A percentile compares a stretch with the other conserved stretches of the same genome.
Conservation (phyloP, 2,329 filamentous ascomycete genomes). For the Tympanopsis confertula region DNA sequence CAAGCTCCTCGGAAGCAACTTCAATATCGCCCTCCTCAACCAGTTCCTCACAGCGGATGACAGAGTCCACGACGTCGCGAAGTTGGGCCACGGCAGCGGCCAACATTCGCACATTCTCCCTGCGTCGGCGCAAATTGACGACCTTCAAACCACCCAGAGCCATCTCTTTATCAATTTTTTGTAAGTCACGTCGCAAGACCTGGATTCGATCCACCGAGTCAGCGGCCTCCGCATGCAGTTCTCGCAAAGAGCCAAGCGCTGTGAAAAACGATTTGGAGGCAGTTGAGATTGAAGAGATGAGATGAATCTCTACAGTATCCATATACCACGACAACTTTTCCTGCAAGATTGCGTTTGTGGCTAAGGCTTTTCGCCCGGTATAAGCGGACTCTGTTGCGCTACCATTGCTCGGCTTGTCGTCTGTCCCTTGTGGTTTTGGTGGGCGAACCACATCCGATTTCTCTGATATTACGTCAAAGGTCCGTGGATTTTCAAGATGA, state of each 20-base stretch:
- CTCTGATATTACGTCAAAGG: slow-evolving; percentile 93
- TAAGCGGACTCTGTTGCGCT: slow-evolving; percentile 42
- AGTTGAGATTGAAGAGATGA: slow-evolving; percentile 91
- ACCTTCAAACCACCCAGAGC: slow-evolving; percentile 76
- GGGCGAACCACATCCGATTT: slow-evolving; percentile 83
- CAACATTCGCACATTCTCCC: slow-evolving; percentile 75
- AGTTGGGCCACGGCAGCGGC: slow-evolving; percentile 76
- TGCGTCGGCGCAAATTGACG: slow-evolving; percentile 67
- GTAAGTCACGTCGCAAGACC: slow-evolving; percentile 65
- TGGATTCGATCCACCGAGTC: slow-evolving; percentile 85
- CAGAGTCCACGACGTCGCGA: slow-evolving; percentile 62
- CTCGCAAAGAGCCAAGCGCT: slow-evolving; percentile 77
- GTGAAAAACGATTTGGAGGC: slow-evolving; percentile 95
- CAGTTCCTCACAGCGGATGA: slow-evolving; percentile 66
- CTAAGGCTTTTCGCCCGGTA: slow-evolving; percentile 70
- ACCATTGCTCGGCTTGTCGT: slow-evolving; percentile 37
- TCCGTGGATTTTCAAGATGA: slow-evolving; percentile 87
- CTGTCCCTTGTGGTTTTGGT: background rate
- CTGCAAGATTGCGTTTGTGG: slow-evolving; percentile 92
- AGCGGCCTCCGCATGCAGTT: slow-evolving; percentile 82
- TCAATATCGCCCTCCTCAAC: slow-evolving; percentile 80
- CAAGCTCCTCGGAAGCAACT: slow-evolving; percentile 65
- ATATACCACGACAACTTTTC: slow-evolving; percentile 99
- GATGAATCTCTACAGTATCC: slow-evolving; percentile 95
- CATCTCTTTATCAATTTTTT: slow-evolving; percentile 74